These are phyloP conservation scores for Cladosporium sp. DNA, from an alignment of 2,329 filamentous ascomycete species.

Conservation along the genomic window DNA sequence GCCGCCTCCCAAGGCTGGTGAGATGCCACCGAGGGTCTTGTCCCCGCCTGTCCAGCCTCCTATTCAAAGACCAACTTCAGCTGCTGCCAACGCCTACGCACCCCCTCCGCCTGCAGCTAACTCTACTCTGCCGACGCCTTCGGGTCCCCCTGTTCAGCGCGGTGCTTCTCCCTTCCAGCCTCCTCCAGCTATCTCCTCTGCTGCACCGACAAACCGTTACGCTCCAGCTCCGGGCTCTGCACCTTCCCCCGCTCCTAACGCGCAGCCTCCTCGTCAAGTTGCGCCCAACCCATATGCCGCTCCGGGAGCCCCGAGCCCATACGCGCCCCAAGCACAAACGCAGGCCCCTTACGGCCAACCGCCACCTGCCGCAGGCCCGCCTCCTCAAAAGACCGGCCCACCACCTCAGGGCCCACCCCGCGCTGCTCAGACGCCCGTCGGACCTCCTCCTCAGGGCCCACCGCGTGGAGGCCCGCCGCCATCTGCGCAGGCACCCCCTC, in stretches of 20 bases:
- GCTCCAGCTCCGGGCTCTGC: conserved; percentile 59
- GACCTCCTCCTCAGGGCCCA: conserved; percentile 45
- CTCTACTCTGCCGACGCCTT: conserved; percentile 41
- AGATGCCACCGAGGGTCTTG: conserved; percentile 60
- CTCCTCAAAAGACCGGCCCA: conserved; percentile 27
- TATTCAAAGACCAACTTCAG: conserved; percentile 46
- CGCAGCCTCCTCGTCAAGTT: conserved; percentile 39
- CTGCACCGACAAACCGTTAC: conserved; percentile 71
- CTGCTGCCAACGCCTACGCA: conserved; percentile 59
- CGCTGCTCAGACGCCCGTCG: conserved; percentile 19
- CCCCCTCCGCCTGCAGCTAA: conserved; percentile 48
- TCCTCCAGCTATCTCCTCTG: conserved; percentile 56
- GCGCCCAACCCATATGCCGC: conserved; percentile 43
- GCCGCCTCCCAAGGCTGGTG: conserved; percentile 76
- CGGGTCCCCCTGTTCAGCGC: conserved; percentile 60
- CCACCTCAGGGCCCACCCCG: conserved; percentile 46
- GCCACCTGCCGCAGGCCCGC: conserved; percentile 35
- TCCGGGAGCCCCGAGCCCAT: conserved; percentile 26
- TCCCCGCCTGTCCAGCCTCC: conserved; percentile 62
- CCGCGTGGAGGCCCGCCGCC: conserved; percentile 39
- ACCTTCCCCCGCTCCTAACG: conserved; percentile 36
- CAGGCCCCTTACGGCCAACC: conserved; percentile 39
- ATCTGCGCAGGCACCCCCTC: conserved; percentile 17
- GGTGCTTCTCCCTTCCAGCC: conserved; percentile 83
- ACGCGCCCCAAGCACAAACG: conserved; percentile 36